phyloP scores from a whole-genome alignment of 176 grass and related monocot genomes.

The Eleusine indica region DNA sequence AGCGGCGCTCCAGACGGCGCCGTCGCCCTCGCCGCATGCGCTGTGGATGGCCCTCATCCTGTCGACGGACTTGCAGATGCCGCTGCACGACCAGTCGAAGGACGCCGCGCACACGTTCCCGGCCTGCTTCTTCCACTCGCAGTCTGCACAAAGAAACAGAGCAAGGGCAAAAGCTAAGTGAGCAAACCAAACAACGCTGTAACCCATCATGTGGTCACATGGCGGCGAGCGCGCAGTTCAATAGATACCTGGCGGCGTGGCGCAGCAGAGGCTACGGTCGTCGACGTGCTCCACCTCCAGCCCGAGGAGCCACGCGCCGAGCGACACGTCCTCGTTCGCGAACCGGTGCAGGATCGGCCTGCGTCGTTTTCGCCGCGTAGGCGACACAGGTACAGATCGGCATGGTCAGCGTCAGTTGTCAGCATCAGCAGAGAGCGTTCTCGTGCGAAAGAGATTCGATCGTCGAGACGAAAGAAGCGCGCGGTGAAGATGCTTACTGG shows the following conservation, averaged over 20 bases:
- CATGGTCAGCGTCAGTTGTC: not conserved
- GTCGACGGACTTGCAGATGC: slow-evolving; percentile 59
- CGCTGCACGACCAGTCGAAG: slow-evolving; percentile 68
- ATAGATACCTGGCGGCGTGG: slow-evolving; percentile 63
- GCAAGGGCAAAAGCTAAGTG: not conserved
- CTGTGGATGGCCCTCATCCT: slow-evolving; percentile 66
- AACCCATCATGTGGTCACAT: too few species aligned
- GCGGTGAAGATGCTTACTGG: slow-evolving; percentile 43
- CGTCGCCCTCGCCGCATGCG: slow-evolving; percentile 56
- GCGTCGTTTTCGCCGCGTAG: not conserved
- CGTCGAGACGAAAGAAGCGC: not conserved
- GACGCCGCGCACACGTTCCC: slow-evolving; percentile 63
- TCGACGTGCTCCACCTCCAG: slow-evolving; percentile 86
- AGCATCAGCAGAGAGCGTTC: not conserved
- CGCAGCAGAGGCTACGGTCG: slow-evolving; percentile 81
- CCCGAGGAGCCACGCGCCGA: slow-evolving; percentile 81
- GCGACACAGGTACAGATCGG: not conserved
- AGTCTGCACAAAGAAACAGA: slow-evolving; percentile 30
- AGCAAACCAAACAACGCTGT: too few species aligned
- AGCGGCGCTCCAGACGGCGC: slow-evolving; percentile 41
- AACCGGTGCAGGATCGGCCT: slow-evolving; percentile 83
- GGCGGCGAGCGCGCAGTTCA: not conserved
- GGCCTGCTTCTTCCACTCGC: slow-evolving; percentile 66
- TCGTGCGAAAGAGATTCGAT: not conserved
- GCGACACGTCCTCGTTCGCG: slow-evolving; percentile 86